These are phyloP conservation scores for Cystofilobasidium macerans DNA, from an alignment of 768 basidiomycete species.

Conservation along the genomic window DNA sequence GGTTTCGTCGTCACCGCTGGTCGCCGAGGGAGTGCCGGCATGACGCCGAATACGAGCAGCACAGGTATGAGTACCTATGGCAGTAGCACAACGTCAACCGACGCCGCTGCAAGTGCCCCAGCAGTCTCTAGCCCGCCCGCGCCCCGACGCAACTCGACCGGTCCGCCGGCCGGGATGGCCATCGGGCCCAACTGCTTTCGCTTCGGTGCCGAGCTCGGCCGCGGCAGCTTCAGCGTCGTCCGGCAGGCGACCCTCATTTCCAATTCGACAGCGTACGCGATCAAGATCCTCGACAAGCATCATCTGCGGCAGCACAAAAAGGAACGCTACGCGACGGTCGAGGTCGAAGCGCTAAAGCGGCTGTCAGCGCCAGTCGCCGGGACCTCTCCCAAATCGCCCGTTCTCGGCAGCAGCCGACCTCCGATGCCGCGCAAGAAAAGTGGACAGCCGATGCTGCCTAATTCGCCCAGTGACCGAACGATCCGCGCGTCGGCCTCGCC, in stretches of 20 bases:
- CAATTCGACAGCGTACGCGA: slow-evolving; percentile 53
- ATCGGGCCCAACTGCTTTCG: slow-evolving; percentile 28
- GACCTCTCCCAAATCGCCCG: neutral
- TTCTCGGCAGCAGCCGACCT: neutral
- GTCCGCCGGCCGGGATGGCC: neutral
- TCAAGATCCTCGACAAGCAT: slow-evolving; percentile 73
- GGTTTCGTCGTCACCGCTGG: slow-evolving; percentile 20
- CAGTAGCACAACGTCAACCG: neutral
- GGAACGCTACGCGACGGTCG: slow-evolving; percentile 61
- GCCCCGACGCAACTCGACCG: neutral
- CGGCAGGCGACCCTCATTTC: slow-evolving; percentile 47
- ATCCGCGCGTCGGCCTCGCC: slow-evolving; percentile 5
- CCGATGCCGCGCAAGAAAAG: slow-evolving; percentile 2
- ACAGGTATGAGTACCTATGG: too few relatives aligned
- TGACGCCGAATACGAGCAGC: neutral
- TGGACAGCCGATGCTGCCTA: neutral
- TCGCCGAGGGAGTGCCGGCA: slow-evolving; percentile 14
- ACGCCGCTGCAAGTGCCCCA: too few relatives aligned
- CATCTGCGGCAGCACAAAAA: slow-evolving; percentile 65
- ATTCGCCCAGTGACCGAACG: slow-evolving; percentile 9
- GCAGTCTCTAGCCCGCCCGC: neutral
- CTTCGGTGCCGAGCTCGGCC: slow-evolving; percentile 38
- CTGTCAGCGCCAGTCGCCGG: slow-evolving; percentile 22
- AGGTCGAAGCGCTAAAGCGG: slow-evolving; percentile 57
- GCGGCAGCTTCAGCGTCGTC: slow-evolving; percentile 68